These are phyloP conservation scores for Gossypium trilobum DNA, from an alignment of 441 rosid species.

Conservation along the genomic window DNA sequence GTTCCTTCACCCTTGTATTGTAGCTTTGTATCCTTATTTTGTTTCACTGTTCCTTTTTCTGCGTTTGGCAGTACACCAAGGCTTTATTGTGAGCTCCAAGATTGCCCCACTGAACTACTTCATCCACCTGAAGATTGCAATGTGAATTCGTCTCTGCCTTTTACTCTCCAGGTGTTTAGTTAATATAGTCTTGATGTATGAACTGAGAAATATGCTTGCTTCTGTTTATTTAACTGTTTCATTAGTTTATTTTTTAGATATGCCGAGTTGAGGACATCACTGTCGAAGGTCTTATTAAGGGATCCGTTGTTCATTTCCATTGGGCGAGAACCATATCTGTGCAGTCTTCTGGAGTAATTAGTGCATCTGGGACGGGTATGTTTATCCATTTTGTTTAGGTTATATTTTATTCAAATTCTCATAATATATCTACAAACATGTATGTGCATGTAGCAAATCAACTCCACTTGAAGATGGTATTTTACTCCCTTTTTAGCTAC, in stretches of 20 bases:
- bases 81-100: conserved; percentile 67
- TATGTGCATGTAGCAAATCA: neutral
- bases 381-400: conserved; percentile 14
- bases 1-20: neutral
- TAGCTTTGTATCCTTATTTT: neutral
- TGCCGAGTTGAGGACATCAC: conserved; percentile 96
- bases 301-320: conserved; percentile 95
- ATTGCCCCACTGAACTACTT: conserved; percentile 81
- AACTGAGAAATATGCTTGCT: conserved; percentile 18
- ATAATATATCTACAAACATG: neutral
- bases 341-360: conserved; percentile 65
- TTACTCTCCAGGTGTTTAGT: conserved; percentile 86
- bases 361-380: conserved; percentile 91
- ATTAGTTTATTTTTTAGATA: conserved; percentile 44
- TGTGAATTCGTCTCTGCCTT: conserved; percentile 87
- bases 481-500: neutral
- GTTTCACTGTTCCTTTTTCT: conserved; percentile 13
- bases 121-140: conserved; percentile 99
- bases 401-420: neutral
- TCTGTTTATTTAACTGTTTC: conserved; percentile 17
- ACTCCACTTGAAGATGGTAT: neutral
- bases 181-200: conserved; percentile 16
- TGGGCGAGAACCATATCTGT: conserved; percentile 80
- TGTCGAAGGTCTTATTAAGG: conserved; percentile 76
- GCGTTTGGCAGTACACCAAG: conserved; percentile 58